Conservation (phyloP, 1,284 basidiomycete genomes). For the Fomitopsis pinicola region DNA sequence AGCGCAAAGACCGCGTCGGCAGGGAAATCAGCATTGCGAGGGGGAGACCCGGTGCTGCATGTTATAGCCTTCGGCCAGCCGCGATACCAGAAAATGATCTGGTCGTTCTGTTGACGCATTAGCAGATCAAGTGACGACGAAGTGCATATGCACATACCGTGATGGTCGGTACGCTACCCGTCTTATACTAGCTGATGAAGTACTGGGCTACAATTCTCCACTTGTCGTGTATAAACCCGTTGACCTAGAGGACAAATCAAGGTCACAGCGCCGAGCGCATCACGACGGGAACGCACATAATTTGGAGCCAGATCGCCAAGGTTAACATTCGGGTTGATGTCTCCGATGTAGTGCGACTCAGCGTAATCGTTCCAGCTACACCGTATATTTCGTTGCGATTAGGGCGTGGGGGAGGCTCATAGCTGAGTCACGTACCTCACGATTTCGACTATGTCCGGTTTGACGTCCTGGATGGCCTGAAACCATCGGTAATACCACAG, state of each 20-base stretch:
- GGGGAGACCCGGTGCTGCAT: constrained; percentile 25
- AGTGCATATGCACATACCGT: constrained; percentile 14
- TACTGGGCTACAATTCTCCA: constrained; percentile 31
- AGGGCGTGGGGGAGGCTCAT: neutral
- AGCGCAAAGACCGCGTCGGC: constrained; percentile 30
- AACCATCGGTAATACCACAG: constrained; percentile 28
- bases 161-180: constrained; percentile 22
- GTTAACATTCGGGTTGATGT: constrained; percentile 8
- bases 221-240: constrained; percentile 10
- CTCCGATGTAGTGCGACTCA: constrained; percentile 12
- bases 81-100: constrained; percentile 33
- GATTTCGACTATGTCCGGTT: constrained; percentile 31
- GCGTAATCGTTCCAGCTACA: constrained; percentile 17
- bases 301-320: constrained; percentile 6
- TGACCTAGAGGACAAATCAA: constrained; percentile 1
- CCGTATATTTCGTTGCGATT: neutral
- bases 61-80: constrained; percentile 25
- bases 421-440: constrained; percentile 5
- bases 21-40: constrained; percentile 28
- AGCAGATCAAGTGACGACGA: neutral
- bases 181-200: constrained; percentile 31
- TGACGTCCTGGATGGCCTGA: constrained; percentile 29
- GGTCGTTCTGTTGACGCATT: constrained; percentile 19
- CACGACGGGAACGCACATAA: neutral
- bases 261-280: neutral